Base-by-base conservation (phyloP, 805 yeast species). In the Candida gorgasii region DNA sequence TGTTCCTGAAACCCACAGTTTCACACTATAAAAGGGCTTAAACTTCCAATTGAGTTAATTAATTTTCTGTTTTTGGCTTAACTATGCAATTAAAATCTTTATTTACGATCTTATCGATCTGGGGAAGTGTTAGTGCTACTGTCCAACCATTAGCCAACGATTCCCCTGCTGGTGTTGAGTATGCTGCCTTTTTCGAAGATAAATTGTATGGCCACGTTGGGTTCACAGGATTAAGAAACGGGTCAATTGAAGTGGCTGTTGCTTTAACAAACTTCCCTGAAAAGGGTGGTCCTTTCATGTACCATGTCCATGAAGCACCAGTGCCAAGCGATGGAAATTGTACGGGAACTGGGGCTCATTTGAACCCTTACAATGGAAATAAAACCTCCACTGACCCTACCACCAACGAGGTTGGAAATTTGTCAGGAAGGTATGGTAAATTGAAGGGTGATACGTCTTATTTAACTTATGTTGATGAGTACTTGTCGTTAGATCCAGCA, bases 241-340 rank as follows among this genome's bases (percentile, higher is more conserved):
- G 73, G 9, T 44, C 64, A 7, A 68, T 68, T 13, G 45, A 45
- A 27, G 67, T 69, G 8, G 42, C 48, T 17, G 68, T 67, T n/a
- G 57, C 65, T 39, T 38, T 69, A 24, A 29, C 49, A 8, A 60
- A 57, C 20, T 62, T 69, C 49, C 74, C 73, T 8, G 24, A 46
- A 12, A 20, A 46, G 3, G 70, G 70, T 17, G 72, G 72, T 13
- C 71, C 72, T 19, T 69, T 67, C 59, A 42, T 55, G 28, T 69
- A 69, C 61, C 72, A 67, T 49, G 57, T 69, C 44, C 73, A 69
- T 51, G 54, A 60, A 40, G 39, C 45, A 24, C 61, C 69, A 11
- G 72, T 69, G 27, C 73, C 74, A 9, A 28, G 60, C 5, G 53
- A 62, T 40, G 73, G 70, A 11, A 58, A 62, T 42, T 69, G 73